These are phyloP conservation scores for Amphibolis antarctica DNA, from an alignment of 106 monocot species.

Conservation along the genomic window DNA sequence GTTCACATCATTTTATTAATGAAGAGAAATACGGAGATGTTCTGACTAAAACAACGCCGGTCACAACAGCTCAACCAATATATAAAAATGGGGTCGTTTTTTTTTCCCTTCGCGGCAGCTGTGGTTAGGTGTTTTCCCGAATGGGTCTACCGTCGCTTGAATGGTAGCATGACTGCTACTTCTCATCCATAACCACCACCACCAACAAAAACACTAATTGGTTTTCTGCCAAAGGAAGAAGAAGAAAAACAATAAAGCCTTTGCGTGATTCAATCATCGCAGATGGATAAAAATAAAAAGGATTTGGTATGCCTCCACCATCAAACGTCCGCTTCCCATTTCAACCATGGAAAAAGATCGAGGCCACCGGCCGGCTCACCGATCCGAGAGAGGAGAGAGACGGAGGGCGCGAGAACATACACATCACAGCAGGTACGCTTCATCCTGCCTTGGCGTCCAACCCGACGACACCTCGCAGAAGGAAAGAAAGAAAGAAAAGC, in stretches of 20 bases:
- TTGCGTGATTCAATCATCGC: no score
- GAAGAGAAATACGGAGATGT: no score
- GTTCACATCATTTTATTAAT: no score
- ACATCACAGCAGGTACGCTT: background rate
- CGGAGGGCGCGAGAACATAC: background rate
- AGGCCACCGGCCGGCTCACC: no score
- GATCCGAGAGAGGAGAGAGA: background rate
- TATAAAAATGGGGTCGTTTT: no score
- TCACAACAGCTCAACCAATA: no score
- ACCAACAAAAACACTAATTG: background rate
- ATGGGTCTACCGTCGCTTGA: background rate
- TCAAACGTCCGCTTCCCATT: background rate
- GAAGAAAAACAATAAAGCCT: no score
- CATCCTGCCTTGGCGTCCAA: background rate
- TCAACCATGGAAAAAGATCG: background rate
- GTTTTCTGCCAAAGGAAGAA: no score
- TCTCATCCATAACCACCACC: background rate
- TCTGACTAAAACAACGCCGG: no score
- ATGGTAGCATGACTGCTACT: background rate
- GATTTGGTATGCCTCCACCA: background rate
- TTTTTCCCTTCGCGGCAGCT: background rate
- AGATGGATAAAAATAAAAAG: background rate
- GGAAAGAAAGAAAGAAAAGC: background rate
- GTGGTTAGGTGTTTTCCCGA: background rate
- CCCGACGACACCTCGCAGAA: background rate